A percentile compares a stretch with the other conserved stretches of the same genome.
These are phyloP conservation scores for Coniochaeta hoffmannii DNA, from an alignment of 2,329 filamentous ascomycete species.

Conservation along the genomic window DNA sequence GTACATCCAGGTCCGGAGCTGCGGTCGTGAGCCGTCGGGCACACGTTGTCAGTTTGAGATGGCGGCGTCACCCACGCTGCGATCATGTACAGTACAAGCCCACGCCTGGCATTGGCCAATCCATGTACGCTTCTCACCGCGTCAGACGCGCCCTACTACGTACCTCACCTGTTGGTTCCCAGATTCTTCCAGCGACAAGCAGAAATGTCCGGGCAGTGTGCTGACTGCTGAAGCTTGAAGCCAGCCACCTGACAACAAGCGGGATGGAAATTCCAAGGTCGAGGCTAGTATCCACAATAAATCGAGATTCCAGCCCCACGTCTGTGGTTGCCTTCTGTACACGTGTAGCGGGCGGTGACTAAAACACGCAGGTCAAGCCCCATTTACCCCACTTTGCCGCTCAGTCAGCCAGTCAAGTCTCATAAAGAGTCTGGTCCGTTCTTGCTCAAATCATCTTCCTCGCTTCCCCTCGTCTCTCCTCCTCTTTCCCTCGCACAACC, in stretches of 20 bases:
- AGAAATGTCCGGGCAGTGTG: no score
- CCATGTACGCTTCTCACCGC: no score
- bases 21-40: not conserved
- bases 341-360: not conserved
- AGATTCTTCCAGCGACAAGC: no score
- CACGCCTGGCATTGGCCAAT: no score
- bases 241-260: not conserved
- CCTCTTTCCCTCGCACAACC: conserved; percentile 37
- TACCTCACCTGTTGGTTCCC: no score
- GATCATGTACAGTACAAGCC: no score
- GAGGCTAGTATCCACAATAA: not conserved
- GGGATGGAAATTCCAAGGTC: not conserved
- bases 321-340: not conserved
- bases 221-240: not conserved
- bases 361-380: not conserved
- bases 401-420: conserved; percentile 44
- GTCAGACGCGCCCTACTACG: no score
- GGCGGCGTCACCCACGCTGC: no score
- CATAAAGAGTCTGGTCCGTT: conserved; percentile 31
- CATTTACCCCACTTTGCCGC: conserved; percentile 25
- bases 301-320: not conserved
- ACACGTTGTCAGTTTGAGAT: not conserved
- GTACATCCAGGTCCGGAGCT: not conserved
- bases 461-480: conserved; percentile 34
- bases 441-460: conserved; percentile 44